Conservation (phyloP, 352 stramenopile genomes). For the Pythium apleroticum region DNA sequence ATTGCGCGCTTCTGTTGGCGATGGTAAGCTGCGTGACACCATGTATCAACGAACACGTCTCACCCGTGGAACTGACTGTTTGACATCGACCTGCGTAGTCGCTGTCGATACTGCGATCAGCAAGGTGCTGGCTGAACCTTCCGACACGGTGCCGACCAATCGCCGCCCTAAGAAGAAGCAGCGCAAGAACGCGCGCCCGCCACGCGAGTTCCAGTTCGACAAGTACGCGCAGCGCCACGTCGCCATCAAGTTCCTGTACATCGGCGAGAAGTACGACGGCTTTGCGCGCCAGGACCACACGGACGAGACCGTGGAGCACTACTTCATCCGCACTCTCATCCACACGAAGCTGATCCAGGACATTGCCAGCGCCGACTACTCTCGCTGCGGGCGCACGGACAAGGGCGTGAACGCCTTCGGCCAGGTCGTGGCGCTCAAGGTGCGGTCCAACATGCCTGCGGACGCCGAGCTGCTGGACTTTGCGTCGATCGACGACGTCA, state of each 20-base stretch:
- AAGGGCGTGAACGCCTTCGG: slow-evolving; percentile 92
- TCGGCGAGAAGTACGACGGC: slow-evolving; percentile 88
- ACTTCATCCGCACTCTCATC: slow-evolving; percentile 93
- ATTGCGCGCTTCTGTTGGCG: slow-evolving; percentile 56
- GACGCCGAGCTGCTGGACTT: slow-evolving; percentile 62
- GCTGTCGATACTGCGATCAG: slow-evolving; percentile 69
- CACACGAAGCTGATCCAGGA: slow-evolving; percentile 91
- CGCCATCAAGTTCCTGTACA: slow-evolving; percentile 84
- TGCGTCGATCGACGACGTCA: slow-evolving; percentile 66
- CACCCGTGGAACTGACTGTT: not conserved
- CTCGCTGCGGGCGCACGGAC: slow-evolving; percentile 97
- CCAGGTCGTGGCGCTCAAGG: slow-evolving; percentile 67
- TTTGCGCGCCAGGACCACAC: slow-evolving; percentile 88
- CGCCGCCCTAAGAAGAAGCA: slow-evolving; percentile 61
- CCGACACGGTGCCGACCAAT: slow-evolving; percentile 20
- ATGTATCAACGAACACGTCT: not conserved
- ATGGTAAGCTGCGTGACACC: slow-evolving; percentile 27
- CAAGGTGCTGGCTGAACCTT: slow-evolving; percentile 51
- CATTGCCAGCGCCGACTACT: slow-evolving; percentile 88
- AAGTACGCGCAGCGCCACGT: slow-evolving; percentile 75
- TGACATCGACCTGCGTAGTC: slow-evolving; percentile 27
- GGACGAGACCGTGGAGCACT: slow-evolving; percentile 92
- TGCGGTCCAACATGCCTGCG: slow-evolving; percentile 77
- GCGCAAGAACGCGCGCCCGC: slow-evolving; percentile 33
- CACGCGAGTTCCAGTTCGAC: slow-evolving; percentile 68